These are phyloP conservation scores for Claviceps fusiformis DNA, from an alignment of 2,329 filamentous ascomycete genomes.

Conservation along the genomic window DNA sequence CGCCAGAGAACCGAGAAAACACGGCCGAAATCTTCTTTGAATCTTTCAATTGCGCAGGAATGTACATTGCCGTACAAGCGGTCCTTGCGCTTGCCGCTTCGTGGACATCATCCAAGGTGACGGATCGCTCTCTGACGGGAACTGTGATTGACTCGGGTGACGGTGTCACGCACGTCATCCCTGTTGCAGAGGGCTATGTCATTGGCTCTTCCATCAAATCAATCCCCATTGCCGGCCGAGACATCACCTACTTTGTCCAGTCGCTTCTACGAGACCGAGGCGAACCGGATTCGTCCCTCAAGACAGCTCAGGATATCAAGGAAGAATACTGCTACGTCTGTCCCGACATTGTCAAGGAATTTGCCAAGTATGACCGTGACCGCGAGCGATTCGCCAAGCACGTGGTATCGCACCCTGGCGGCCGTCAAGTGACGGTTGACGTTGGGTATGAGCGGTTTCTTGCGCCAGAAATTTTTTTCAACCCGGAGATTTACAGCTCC, in stretches of 20 bases:
- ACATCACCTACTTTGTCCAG: constrained; percentile 98
- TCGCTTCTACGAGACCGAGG: constrained; percentile 89
- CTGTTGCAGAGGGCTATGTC: constrained; percentile 95
- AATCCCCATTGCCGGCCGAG: constrained; percentile 92
- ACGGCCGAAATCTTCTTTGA: constrained; percentile 99
- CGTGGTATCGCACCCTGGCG: constrained; percentile 72
- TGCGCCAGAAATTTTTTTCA: constrained; percentile 98
- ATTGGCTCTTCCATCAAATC: constrained; percentile 99
- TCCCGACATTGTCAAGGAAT: constrained; percentile 98
- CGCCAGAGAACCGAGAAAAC: constrained; percentile 96
- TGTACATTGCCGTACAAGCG: constrained; percentile 97
- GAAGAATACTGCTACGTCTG: constrained; percentile 98
- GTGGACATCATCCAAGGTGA: constrained; percentile 97
- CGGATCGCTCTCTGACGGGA: constrained; percentile 87
- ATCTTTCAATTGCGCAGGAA: constrained; percentile 96
- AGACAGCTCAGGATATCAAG: constrained; percentile 97
- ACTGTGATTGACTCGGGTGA: constrained; percentile 98
- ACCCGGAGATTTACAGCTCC: constrained; percentile 97
- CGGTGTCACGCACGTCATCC: constrained; percentile 97
- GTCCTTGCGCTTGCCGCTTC: constrained; percentile 92
- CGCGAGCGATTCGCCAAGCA: constrained; percentile 85
- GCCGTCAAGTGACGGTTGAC: constrained; percentile 72
- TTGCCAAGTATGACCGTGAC: constrained; percentile 85
- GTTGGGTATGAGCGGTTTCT: constrained; percentile 97
- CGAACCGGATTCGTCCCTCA: constrained; percentile 90